These are phyloP conservation scores for Ustilago crameri DNA, from an alignment of 1,284 basidiomycete species.

Conservation along the genomic window DNA sequence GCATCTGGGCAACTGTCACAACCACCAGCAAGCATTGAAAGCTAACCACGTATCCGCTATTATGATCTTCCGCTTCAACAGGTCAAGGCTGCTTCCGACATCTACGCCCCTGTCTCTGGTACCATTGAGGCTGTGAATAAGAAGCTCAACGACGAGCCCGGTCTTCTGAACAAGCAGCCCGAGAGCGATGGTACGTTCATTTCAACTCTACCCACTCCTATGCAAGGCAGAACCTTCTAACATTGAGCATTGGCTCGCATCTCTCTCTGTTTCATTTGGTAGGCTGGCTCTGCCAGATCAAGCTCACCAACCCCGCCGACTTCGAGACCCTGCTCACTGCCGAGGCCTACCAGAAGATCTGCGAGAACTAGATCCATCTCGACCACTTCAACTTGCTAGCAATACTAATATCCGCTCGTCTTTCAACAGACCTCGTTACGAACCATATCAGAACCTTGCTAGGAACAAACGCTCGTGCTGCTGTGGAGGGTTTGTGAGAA, in stretches of 20 bases:
- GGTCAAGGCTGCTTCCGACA: slow-evolving; percentile 94
- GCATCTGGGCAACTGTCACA: too few species aligned
- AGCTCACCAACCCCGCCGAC: slow-evolving; percentile 80
- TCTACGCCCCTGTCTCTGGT: slow-evolving; percentile 93
- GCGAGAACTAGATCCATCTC: slow-evolving; percentile 40
- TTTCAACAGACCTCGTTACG: slow-evolving; percentile 21
- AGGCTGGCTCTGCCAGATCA: slow-evolving; percentile 98
- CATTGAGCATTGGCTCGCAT: background rate
- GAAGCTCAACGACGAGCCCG: slow-evolving; percentile 77
- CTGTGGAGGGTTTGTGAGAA: background rate
- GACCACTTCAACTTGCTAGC: background rate
- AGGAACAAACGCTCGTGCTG: background rate
- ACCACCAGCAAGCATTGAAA: slow-evolving; percentile 3
- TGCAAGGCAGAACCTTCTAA: background rate
- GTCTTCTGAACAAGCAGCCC: slow-evolving; percentile 88
- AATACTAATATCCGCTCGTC: slow-evolving; percentile 11
- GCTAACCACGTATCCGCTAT: background rate
- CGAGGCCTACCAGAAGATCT: slow-evolving; percentile 77
- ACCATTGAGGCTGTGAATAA: slow-evolving; percentile 83
- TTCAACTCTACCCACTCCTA: too few species aligned
- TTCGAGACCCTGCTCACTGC: slow-evolving; percentile 80
- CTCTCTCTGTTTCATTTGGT: slow-evolving; percentile 2
- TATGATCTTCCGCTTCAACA: background rate
- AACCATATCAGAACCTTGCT: background rate
- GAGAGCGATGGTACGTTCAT: slow-evolving; percentile 79